Evolutionary conservation across 2,329 filamentous ascomycete genomes (phyloP), one percentile per base, ranked within the genome.

Genomic region (Monosporascus sp.): DNA sequence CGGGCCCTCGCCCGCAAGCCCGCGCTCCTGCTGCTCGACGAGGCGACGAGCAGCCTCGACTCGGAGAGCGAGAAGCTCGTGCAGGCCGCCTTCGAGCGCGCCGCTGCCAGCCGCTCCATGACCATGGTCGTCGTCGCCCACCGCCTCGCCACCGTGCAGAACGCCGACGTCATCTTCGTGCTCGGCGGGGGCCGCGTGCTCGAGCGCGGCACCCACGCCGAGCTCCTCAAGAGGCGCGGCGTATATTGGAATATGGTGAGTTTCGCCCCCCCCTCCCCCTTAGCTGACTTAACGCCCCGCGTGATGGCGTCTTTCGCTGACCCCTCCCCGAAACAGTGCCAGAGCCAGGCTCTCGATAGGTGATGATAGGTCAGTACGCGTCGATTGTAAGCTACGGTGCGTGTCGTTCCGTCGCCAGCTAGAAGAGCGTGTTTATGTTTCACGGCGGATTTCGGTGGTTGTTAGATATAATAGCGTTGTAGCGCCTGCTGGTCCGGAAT

Each of bases 111-210:
- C 2, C 72, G 80, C 7, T 85, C 89, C 2, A 89, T 88, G 56
- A 85, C 89, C 2, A 89, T 88, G 56, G 75, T 94, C 3, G 87
- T 88, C 3, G 88, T 94, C 11, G 89, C 89, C 1, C 89, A 93
- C 67, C 77, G 89, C 15, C 74, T 93, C 48, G 86, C 86, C 0
- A 93, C 87, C 14, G 84, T 92, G 20, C 88, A 89, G 68, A 87
- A 91, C 60, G 87, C 88, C 1, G 85, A 93, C 66, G 74, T 85
- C n/a, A 92, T 92, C 43, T 90, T 89, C 61, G 88, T 93, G 0
- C 81, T 94, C 48, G 87, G 87, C 11, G 78, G 85, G 55, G 83
- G 86, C 24, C 79, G 74, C 59, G 71, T 83, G 44, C 63, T 83
- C 11, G 80, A 83, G 65, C 70, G 77, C 64, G 80, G 80, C 11